Conservation (phyloP, 176 grass and related monocot genomes). For the Oryza longistaminata region DNA sequence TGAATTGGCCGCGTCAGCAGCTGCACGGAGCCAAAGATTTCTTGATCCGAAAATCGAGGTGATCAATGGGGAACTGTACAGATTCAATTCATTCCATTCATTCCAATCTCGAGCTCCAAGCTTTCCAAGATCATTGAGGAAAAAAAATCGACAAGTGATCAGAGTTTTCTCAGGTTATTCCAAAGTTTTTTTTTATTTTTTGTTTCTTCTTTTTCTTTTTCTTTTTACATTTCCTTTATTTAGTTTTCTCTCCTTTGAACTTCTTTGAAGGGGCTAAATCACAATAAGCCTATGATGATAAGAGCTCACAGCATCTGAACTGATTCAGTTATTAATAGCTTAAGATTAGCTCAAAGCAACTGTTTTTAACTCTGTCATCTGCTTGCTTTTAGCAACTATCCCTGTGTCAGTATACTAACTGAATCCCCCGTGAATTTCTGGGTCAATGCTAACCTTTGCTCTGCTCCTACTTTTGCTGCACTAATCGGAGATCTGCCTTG, state of each 20-base stretch:
- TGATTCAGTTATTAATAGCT: slow-evolving; percentile 28
- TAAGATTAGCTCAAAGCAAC: slow-evolving; percentile 39
- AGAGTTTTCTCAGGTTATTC: slow-evolving; percentile 34
- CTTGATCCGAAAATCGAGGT: slow-evolving; percentile 45
- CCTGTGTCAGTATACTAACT: slow-evolving; percentile 24
- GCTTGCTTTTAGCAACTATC: not conserved
- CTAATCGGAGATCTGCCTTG: slow-evolving; percentile 45
- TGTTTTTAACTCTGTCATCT: slow-evolving; percentile 30
- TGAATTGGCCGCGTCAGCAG: not conserved
- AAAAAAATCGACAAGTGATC: slow-evolving; percentile 11
- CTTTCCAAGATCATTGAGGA: not conserved
- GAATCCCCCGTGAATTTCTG: slow-evolving; percentile 43
- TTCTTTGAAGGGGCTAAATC: slow-evolving; percentile 7
- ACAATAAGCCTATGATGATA: slow-evolving; percentile 47
- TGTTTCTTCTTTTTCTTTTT: not conserved
- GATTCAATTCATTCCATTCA: slow-evolving; percentile 58
- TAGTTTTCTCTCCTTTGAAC: slow-evolving; percentile 6
- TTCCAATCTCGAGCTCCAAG: slow-evolving; percentile 22
- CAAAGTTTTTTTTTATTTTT: not conserved
- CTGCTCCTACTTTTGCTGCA: slow-evolving; percentile 54
- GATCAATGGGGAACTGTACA: slow-evolving; percentile 51
- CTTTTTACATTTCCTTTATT: slow-evolving; percentile 12
- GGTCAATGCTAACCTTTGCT: slow-evolving; percentile 56
- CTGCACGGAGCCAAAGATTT: slow-evolving; percentile 25
- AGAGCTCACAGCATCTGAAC: slow-evolving; percentile 14